Base-by-base conservation (phyloP, 306 rosid species). In the Vigna reflexopilosa region DNA sequence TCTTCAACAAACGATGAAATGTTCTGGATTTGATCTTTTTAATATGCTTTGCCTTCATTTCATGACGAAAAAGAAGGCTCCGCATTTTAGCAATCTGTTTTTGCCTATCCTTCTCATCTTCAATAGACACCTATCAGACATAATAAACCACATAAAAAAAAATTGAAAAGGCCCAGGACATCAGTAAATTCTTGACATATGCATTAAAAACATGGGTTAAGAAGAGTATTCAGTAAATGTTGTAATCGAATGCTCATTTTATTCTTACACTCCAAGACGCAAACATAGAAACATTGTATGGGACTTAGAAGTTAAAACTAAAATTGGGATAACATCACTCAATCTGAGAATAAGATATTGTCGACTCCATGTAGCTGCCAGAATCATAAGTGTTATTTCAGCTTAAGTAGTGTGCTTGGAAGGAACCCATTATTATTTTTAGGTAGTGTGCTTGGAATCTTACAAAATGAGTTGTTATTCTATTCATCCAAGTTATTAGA, bases 81-180 rank as follows among this genome's bases (percentile, higher is more conserved):
- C 97, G 90, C 98, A 95, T 84, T 83, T 95, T 95, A 42, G 99
- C 99, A n/a, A 83, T 93, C 48, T 91, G 89, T 81, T 84, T 87
- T 81, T 84, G 97, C 77, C 96, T 87, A 8, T 90, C 96, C 74
- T 83, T 91, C 82, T 89, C 99, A 84, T 90, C 98, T 80, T 88
- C 93, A n/a, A 87, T 54, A 76, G 97, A 83, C 22, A 93, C 89
- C 98, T 93, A 84, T 72, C 78, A 82, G 28, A 63, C 19, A 78
- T 24, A 75, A 74, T 56, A 67, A 67, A 45, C 42, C 15, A 34
- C 68, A 48, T 62, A 62, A 72, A 47, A 72, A 47, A 48, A 34
- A 72, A 54, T 67, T 65, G 55, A 68, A 68, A 76, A 72, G 47
- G 22, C 63, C 57, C 7, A 54, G 48, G n/a, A 45, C 11, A 50